Conservation (phyloP, 2,329 filamentous ascomycete genomes). For the Sporothrix sp. region DNA sequence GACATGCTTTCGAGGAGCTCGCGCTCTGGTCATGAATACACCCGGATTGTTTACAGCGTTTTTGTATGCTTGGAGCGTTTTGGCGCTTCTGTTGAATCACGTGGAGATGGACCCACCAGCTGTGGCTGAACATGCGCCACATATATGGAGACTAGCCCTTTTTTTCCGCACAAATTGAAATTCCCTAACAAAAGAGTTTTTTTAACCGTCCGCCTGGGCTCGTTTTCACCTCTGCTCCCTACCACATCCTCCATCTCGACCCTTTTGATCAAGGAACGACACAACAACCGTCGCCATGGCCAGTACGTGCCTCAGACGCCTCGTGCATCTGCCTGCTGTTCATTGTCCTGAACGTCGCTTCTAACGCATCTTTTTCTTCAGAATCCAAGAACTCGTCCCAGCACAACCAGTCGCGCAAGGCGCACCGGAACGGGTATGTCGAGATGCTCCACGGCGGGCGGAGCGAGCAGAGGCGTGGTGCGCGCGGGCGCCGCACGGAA, state of each 20-base stretch:
- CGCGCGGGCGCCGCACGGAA: no score
- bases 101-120: no score
- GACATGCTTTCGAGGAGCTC: no score
- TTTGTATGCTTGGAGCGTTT: no score
- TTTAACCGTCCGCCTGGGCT: conserved; percentile 10
- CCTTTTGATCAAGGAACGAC: conserved; percentile 16
- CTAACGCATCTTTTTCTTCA: conserved; percentile 32
- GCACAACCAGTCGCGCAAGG: conserved; percentile 97
- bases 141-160: conserved; percentile 15
- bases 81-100: no score
- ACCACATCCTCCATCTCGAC: conserved; percentile 15
- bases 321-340: neutral
- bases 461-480: no score
- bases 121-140: conserved; percentile 16
- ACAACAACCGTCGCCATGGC: conserved; percentile 52
- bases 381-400: conserved; percentile 99
- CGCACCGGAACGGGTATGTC: conserved; percentile 95
- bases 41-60: no score
- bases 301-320: conserved; percentile 43
- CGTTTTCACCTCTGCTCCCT: conserved; percentile 4
- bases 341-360: conserved; percentile 1
- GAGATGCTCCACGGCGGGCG: neutral
- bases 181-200: conserved; percentile 18
- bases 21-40: no score
- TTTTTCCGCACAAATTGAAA: conserved; percentile 22